Evolutionary conservation across 2,329 filamentous ascomycete genomes (phyloP), one percentile per base, ranked within the genome.

Genomic region (Iodosphaeria phyllophila): DNA sequence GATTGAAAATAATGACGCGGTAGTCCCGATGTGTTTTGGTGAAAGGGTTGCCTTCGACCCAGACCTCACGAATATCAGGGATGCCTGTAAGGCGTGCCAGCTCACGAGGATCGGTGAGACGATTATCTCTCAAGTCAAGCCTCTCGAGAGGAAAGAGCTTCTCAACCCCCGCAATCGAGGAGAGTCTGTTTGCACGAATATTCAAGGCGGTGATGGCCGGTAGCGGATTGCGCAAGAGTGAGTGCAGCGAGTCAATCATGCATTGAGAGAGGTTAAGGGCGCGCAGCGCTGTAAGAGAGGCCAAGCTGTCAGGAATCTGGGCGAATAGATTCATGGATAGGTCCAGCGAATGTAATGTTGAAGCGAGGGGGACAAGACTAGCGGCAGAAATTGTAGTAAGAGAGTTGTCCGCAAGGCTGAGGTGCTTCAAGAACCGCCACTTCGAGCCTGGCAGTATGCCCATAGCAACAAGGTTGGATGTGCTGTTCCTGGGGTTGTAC

Each of bases 191-290:
- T 24, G 71, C 79, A 29, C 86, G 74, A 28, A 98, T 64, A 41
- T 95, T 95, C 29, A 98, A 58, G 2, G 84, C 84, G 2, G 79
- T 91, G 33, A 98, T 92, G 12, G 89, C 86, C 15, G 89, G 86
- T 5, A 98, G 61, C 8, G 89, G 82, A 40, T 76, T 89, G 33
- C 77, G 72, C 3, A 73, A 73, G 20, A 98, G 58, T 2, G 86
- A 92, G 40, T 91, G 78, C 28, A 98, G 60, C 10, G 83, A 89
- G 38, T 86, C 79, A 33, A 98, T 95, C 84, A 95, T 93, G 60
- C 86, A 95, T 41, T 92, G 78, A 4, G 86, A 92, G 14, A 98
- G 60, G 41, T 98, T 95, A 27, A 98, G 56, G 13, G 89, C 84
- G 34, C 84, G 73, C n/a, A 98, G 64, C 15, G 82, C 75, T 12